These are phyloP conservation scores for Wickerhamiella galacta DNA, from an alignment of 805 yeast species.

Conservation along the genomic window DNA sequence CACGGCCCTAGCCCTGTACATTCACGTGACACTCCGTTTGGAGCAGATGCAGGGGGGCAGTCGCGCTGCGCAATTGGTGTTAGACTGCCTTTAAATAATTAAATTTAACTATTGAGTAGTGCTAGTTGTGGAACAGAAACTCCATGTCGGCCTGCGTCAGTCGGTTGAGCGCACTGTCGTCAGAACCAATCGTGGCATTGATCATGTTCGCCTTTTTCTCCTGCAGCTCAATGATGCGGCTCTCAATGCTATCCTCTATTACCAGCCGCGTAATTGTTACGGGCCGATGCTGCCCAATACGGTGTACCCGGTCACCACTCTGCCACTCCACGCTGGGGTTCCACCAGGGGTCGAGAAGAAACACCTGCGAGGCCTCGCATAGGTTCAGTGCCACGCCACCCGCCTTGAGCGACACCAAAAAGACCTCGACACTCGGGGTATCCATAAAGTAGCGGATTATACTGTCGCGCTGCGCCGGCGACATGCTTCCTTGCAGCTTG, in stretches of 20 bases:
- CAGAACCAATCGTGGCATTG: conserved; percentile 86
- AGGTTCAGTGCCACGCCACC: conserved; percentile 97
- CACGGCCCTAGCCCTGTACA: background rate
- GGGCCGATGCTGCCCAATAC: conserved; percentile 93
- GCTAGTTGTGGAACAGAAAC: conserved; percentile 70
- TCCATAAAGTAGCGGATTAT: conserved; percentile 87
- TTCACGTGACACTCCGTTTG: no score
- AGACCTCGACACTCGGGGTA: conserved; percentile 81
- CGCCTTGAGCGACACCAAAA: conserved; percentile 86
- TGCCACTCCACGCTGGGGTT: conserved; percentile 98
- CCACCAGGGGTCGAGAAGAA: conserved; percentile 98
- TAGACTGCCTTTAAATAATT: no score
- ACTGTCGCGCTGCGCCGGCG: conserved; percentile 86
- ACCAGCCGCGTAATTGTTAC: conserved; percentile 83
- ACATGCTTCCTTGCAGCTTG: conserved; percentile 90
- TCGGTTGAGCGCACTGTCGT: conserved; percentile 75
- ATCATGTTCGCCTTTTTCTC: conserved; percentile 98
- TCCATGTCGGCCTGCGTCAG: conserved; percentile 90
- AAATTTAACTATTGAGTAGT: no score
- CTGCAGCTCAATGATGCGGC: conserved; percentile 86
- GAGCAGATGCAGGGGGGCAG: no score
- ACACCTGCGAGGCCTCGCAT: conserved; percentile 95
- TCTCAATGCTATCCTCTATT: conserved; percentile 92
- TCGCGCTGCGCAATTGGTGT: no score
- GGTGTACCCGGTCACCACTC: conserved; percentile 92